A percentile compares a stretch with the other conserved stretches of the same genome.
phyloP scores from a whole-genome alignment of 176 grass and related monocot species.

The Triticum turgidum region DNA sequence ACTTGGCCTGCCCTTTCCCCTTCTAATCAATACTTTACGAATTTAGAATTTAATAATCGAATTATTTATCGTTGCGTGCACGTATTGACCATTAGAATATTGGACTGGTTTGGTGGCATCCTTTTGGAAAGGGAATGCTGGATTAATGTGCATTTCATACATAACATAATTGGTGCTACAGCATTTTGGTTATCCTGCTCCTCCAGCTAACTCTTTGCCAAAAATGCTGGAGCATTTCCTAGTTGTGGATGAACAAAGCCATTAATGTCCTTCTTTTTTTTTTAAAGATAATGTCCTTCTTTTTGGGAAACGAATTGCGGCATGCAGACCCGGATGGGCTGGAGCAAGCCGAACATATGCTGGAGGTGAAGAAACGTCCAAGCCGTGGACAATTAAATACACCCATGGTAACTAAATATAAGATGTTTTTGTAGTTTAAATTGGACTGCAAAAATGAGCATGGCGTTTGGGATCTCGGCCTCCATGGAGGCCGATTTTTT shows the following conservation, averaged over 20 bases:
- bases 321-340: not conserved
- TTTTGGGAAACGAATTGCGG: too few species aligned
- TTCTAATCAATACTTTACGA: not conserved
- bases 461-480: too few species aligned
- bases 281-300: not conserved
- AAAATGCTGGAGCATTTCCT: not conserved
- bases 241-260: not conserved
- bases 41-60: not conserved
- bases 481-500: too few species aligned
- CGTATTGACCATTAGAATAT: slow-evolving; percentile 20
- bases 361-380: not conserved
- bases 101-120: not conserved
- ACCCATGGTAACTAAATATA: too few species aligned
- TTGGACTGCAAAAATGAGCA: too few species aligned
- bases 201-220: not conserved
- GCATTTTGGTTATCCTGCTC: not conserved
- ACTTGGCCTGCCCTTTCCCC: not conserved
- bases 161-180: not conserved
- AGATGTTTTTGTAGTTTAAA: too few species aligned
- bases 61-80: slow-evolving; percentile 18
- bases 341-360: not conserved
- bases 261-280: not conserved
- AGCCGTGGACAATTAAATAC: not conserved
- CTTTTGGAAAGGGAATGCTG: not conserved
- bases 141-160: slow-evolving; percentile 23